Percentiles rank a stretch among this genome's conserved stretches.
phyloP scores from a whole-genome alignment of 2,329 filamentous ascomycete genomes.

The Dactylella cylindrospora region DNA sequence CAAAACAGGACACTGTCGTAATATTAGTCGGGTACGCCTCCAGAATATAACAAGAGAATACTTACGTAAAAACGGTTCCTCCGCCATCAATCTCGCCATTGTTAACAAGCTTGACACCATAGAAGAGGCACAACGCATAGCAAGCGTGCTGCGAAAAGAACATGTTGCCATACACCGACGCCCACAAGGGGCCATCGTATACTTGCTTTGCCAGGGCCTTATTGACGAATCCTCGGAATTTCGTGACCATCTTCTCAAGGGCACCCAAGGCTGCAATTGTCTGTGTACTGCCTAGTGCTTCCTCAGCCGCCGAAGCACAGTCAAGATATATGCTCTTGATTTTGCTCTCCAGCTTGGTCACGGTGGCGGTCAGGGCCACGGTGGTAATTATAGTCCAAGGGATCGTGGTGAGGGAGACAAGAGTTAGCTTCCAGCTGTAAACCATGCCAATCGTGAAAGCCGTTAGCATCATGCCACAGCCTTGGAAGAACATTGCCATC shows the following conservation, averaged over 20 bases:
- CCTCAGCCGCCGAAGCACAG: slow-evolving; percentile 62
- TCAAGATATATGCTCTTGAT: slow-evolving; percentile 59
- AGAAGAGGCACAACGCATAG: slow-evolving; percentile 70
- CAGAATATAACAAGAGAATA: too few species aligned
- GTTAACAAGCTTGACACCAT: too few species aligned
- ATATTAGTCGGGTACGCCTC: too few species aligned
- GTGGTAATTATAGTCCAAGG: slow-evolving; percentile 61
- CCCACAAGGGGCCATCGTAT: slow-evolving; percentile 63
- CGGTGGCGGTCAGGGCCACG: slow-evolving; percentile 58
- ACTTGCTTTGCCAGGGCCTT: slow-evolving; percentile 51
- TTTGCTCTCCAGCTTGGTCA: slow-evolving; percentile 58
- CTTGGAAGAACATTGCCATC: slow-evolving; percentile 62
- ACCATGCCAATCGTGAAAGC: slow-evolving; percentile 57
- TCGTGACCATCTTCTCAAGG: slow-evolving; percentile 59
- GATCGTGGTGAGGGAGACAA: slow-evolving; percentile 55
- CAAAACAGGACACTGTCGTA: too few species aligned
- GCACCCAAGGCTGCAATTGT: slow-evolving; percentile 67
- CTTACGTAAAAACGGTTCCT: too few species aligned
- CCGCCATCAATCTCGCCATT: too few species aligned
- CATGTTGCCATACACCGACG: too few species aligned
- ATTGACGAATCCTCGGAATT: slow-evolving; percentile 55
- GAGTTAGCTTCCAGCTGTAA: slow-evolving; percentile 52
- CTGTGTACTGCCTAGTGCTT: slow-evolving; percentile 62
- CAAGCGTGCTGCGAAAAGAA: too few species aligned
- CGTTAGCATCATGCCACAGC: slow-evolving; percentile 58